phyloP scores from a whole-genome alignment of 176 grass and related monocot species.

The Oryza glaberrima region DNA sequence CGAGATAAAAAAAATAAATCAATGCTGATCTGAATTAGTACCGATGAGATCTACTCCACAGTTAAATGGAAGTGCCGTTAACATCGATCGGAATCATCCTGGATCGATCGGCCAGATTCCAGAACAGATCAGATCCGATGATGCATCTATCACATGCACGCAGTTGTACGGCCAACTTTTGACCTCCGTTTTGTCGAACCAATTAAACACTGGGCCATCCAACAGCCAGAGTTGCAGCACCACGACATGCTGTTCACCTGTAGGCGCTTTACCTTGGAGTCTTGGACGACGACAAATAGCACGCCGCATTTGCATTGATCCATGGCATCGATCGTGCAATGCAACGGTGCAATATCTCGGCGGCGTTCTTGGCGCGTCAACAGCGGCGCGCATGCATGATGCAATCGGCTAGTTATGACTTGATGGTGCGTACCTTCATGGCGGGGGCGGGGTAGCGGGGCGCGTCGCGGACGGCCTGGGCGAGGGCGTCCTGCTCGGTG shows the following conservation, averaged over 20 bases:
- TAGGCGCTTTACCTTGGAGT: no score
- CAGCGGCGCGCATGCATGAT: no score
- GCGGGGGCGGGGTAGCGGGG: conserved; percentile 62
- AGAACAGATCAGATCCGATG: not conserved
- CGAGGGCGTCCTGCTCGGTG: conserved; percentile 70
- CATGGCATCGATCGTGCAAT: no score
- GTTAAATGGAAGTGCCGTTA: not conserved
- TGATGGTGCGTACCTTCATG: conserved; percentile 60
- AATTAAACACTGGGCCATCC: not conserved
- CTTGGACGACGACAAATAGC: no score
- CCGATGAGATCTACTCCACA: not conserved
- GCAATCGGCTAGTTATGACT: not conserved
- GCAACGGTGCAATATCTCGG: not conserved
- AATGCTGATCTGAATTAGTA: not conserved
- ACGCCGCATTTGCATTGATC: no score
- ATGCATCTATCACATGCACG: not conserved
- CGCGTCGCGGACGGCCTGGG: conserved; percentile 55
- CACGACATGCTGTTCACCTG: no score
- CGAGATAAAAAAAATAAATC: not conserved
- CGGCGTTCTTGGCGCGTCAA: not conserved
- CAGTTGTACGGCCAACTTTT: not conserved
- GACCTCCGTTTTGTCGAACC: not conserved
- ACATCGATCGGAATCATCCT: not conserved
- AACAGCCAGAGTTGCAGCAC: not conserved
- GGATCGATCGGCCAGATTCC: not conserved